These are phyloP conservation scores for Ogataea saltuana DNA, from an alignment of 805 yeast genomes.

Conservation along the genomic window DNA sequence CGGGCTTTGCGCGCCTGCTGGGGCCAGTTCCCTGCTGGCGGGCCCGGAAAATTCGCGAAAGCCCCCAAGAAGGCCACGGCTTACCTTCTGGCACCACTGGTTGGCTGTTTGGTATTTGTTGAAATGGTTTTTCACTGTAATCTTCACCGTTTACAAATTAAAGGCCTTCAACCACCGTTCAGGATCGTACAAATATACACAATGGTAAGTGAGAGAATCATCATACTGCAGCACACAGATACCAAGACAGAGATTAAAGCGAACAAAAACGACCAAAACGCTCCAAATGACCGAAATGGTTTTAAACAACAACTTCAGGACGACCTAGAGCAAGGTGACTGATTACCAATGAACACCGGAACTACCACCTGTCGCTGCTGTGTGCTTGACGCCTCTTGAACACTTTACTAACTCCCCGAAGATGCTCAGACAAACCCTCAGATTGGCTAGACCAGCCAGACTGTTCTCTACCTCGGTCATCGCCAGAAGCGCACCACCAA, in stretches of 20 bases:
- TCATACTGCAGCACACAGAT: too few relatives aligned
- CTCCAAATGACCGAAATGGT: too few relatives aligned
- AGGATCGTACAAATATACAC: constrained; percentile 6
- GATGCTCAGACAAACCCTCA: constrained; percentile 41
- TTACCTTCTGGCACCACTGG: constrained; percentile 3
- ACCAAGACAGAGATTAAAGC: too few relatives aligned
- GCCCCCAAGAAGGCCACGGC: not conserved
- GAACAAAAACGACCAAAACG: too few relatives aligned
- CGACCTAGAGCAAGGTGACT: too few relatives aligned
- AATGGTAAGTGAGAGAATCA: constrained; percentile 4
- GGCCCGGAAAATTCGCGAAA: not conserved
- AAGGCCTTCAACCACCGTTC: constrained; percentile 7
- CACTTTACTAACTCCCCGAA: constrained; percentile 11
- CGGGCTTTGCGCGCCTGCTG: not conserved
- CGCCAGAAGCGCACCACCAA: constrained; percentile 25
- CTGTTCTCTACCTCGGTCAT: constrained; percentile 35
- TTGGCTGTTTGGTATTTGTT: constrained; percentile 8
- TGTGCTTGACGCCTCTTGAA: too few relatives aligned
- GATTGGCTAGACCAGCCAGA: constrained; percentile 38
- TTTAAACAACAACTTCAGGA: too few relatives aligned
- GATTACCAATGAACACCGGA: too few relatives aligned
- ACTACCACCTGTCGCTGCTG: too few relatives aligned
- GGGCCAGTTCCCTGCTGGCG: not conserved
- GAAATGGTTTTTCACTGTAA: constrained; percentile 6
- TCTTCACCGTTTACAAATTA: not conserved